Percentiles rank a stretch among this genome's conserved stretches.
Conservation (phyloP, 257 asterid genomes). For the Ophiorrhiza pumila region DNA sequence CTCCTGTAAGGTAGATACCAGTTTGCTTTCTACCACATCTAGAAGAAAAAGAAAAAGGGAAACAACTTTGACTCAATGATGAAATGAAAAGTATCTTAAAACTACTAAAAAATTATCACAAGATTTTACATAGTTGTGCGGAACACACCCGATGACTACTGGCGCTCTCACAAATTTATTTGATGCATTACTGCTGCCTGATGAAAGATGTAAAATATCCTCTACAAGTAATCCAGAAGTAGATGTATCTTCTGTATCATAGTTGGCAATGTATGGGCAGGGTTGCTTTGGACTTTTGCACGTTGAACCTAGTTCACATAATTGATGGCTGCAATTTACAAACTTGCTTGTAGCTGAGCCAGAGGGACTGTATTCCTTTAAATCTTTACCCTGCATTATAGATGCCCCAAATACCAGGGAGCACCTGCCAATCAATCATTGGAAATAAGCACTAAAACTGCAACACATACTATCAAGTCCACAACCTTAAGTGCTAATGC, state of each 20-base stretch:
- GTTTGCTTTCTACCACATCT: constrained; percentile 92
- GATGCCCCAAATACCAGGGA: constrained; percentile 88
- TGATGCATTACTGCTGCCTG: constrained; percentile 37
- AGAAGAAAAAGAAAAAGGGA: constrained; percentile 21
- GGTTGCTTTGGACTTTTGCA: constrained; percentile 56
- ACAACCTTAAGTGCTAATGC: not conserved
- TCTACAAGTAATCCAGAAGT: constrained; percentile 78
- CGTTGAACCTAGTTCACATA: constrained; percentile 54
- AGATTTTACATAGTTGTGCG: not conserved
- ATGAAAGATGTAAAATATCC: constrained; percentile 73
- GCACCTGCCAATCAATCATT: constrained; percentile 92
- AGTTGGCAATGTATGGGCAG: constrained; percentile 63
- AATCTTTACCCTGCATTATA: constrained; percentile 87
- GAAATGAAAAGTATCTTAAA: not conserved
- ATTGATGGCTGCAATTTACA: constrained; percentile 60
- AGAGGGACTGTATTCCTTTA: constrained; percentile 70
- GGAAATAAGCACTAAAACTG: constrained; percentile 66
- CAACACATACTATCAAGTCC: constrained; percentile 29
- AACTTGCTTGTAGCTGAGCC: constrained; percentile 64
- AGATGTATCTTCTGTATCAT: constrained; percentile 63
- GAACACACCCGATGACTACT: constrained; percentile 62
- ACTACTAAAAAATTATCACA: not conserved
- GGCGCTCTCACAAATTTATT: constrained; percentile 56
- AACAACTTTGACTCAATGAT: not conserved
- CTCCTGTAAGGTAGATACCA: constrained; percentile 73